Conservation (phyloP, 768 basidiomycete species). For the Phanerochaete carnosa region DNA sequence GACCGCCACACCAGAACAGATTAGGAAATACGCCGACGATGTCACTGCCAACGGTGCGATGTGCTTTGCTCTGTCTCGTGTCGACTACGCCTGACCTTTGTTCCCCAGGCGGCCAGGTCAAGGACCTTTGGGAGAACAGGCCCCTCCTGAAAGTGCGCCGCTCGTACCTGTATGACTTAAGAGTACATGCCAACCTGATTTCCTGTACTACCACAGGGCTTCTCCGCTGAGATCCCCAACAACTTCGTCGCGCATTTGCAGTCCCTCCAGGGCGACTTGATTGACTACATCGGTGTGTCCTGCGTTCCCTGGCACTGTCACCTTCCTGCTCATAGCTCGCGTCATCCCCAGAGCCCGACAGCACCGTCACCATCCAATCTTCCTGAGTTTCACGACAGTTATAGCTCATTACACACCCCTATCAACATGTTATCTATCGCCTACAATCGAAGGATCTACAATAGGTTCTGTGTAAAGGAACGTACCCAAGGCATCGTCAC, state of each 20-base stretch:
- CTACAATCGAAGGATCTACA: background rate
- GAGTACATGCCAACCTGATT: background rate
- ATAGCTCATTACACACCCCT: too few species aligned
- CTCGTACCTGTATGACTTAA: background rate
- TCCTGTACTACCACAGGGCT: slow-evolving; percentile 31
- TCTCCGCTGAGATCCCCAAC: slow-evolving; percentile 38
- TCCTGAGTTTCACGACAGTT: background rate
- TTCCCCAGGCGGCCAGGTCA: slow-evolving; percentile 41
- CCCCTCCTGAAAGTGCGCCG: slow-evolving; percentile 34
- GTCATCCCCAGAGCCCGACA: slow-evolving; percentile 37
- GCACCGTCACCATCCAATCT: slow-evolving; percentile 39
- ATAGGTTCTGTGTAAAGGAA: background rate
- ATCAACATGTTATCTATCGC: too few species aligned
- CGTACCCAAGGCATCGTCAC: background rate
- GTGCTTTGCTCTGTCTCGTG: background rate
- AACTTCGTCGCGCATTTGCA: slow-evolving; percentile 32
- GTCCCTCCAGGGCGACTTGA: slow-evolving; percentile 26
- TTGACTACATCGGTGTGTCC: slow-evolving; percentile 47
- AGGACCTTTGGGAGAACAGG: slow-evolving; percentile 30
- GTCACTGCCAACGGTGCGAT: slow-evolving; percentile 37
- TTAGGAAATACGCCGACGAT: slow-evolving; percentile 37
- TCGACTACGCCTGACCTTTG: background rate
- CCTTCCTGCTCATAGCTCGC: background rate
- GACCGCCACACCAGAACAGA: slow-evolving; percentile 34
- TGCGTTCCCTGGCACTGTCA: background rate